phyloP scores from a whole-genome alignment of 2,329 filamentous ascomycete species.

The Diplodia intermedia region DNA sequence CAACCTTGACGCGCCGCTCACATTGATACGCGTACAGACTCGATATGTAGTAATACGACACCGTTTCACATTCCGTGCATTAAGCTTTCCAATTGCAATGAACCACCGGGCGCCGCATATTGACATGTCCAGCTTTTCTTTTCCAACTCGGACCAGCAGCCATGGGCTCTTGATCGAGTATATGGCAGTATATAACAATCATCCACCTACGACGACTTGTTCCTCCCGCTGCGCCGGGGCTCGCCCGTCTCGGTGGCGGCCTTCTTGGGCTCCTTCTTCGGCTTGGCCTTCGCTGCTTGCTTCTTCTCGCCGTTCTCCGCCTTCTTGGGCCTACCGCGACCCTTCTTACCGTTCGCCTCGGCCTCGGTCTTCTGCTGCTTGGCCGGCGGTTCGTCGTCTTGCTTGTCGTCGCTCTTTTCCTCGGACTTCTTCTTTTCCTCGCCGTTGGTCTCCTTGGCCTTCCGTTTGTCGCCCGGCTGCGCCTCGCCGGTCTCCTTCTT shows the following conservation, averaged over 20 bases:
- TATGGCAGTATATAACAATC: not conserved
- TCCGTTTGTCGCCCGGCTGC: conserved; percentile 47
- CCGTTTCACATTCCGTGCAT: conserved; percentile 29
- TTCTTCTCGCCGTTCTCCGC: conserved; percentile 40
- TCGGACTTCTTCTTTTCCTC: conserved; percentile 40
- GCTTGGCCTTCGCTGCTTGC: conserved; percentile 48
- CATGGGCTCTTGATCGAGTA: not conserved
- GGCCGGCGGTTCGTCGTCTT: conserved; percentile 39
- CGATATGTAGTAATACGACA: conserved; percentile 30
- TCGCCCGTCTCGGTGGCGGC: conserved; percentile 57
- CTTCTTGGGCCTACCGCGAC: conserved; percentile 43
- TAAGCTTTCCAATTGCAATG: conserved; percentile 25
- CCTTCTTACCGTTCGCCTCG: conserved; percentile 42
- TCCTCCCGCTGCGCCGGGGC: conserved; percentile 55
- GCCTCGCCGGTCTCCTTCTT: conserved; percentile 39
- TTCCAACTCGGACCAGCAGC: conserved; percentile 17
- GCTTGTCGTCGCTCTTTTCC: conserved; percentile 38
- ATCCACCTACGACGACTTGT: conserved; percentile 36
- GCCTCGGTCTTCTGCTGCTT: conserved; percentile 45
- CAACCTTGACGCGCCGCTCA: not conserved
- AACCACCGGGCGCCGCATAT: conserved; percentile 26
- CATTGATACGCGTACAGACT: not conserved
- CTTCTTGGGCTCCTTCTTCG: conserved; percentile 54
- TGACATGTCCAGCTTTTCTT: conserved; percentile 28
- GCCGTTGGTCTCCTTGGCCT: conserved; percentile 42